Percentiles rank a stretch among this genome's conserved stretches.
phyloP scores from a whole-genome alignment of 495 filamentous ascomycete genomes.

The Aspergillus coremiiformis region DNA sequence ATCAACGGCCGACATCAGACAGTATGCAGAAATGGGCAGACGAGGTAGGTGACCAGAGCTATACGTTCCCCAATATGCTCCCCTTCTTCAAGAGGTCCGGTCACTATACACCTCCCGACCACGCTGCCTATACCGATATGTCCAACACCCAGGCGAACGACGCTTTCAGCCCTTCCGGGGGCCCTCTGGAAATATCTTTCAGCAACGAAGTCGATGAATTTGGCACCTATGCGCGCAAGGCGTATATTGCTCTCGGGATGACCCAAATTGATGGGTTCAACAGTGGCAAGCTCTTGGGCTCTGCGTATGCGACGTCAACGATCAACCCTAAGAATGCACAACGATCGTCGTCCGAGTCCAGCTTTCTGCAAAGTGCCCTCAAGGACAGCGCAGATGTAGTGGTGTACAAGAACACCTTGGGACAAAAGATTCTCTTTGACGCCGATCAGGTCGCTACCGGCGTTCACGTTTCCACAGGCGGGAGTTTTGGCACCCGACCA shows the following conservation, averaged over 20 bases:
- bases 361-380: slow-evolving; percentile 29
- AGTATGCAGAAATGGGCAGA: slow-evolving; percentile 48
- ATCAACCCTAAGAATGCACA: slow-evolving; percentile 27
- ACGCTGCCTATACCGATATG: slow-evolving; percentile 15
- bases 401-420: slow-evolving; percentile 37
- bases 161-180: slow-evolving; percentile 20
- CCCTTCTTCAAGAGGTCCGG: slow-evolving; percentile 46
- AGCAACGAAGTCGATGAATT: slow-evolving; percentile 21
- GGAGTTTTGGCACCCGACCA: slow-evolving; percentile 22
- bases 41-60: slow-evolving; percentile 44
- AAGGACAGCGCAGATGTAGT: slow-evolving; percentile 14
- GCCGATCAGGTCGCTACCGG: slow-evolving; percentile 39
- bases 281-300: slow-evolving; percentile 29
- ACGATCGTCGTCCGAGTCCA: slow-evolving; percentile 34
- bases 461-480: slow-evolving; percentile 29
- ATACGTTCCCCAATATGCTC: slow-evolving; percentile 41
- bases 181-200: slow-evolving; percentile 31
- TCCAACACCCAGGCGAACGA: slow-evolving; percentile 22
- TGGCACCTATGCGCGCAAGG: slow-evolving; percentile 15
- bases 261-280: slow-evolving; percentile 25
- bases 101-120: slow-evolving; percentile 43
- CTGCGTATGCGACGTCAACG: slow-evolving; percentile 24
- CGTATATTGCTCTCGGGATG: slow-evolving; percentile 27
- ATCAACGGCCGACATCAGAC: slow-evolving; percentile 27
- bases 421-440: slow-evolving; percentile 39